Conservation (phyloP, 148 eudicot species). For the Rhododendron ferrugineum region DNA sequence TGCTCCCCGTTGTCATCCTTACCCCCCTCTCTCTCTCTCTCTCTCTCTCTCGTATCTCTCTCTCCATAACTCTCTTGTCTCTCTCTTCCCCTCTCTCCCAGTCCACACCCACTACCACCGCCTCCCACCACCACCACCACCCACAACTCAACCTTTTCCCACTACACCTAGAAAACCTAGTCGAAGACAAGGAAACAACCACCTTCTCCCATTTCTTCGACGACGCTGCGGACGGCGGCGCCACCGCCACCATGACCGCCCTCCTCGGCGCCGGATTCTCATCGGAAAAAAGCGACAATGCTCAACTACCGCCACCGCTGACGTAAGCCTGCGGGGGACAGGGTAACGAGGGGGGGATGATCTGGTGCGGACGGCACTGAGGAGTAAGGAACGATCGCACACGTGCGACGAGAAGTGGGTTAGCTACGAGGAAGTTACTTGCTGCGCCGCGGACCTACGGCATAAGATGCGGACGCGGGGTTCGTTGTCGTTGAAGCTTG, state of each 20-base stretch:
- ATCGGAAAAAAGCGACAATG: slow-evolving; percentile 5
- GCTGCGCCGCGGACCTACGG: slow-evolving; percentile 24
- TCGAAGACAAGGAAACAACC: slow-evolving; percentile 22
- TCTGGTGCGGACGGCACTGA: slow-evolving; percentile 54
- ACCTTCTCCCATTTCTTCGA: slow-evolving; percentile 33
- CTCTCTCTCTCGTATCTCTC: no score
- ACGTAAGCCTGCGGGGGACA: slow-evolving; percentile 23
- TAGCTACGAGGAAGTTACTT: slow-evolving; percentile 35
- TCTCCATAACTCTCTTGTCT: no score
- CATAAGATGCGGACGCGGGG: not conserved
- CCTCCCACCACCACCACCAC: not conserved
- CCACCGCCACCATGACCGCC: slow-evolving; percentile 34
- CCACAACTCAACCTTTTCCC: slow-evolving; percentile 31
- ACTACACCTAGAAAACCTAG: slow-evolving; percentile 28
- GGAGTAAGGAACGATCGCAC: slow-evolving; percentile 25
- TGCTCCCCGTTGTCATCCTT: no score
- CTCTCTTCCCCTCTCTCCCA: no score
- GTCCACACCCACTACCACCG: not conserved
- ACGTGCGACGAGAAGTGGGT: slow-evolving; percentile 52
- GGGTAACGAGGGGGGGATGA: slow-evolving; percentile 19
- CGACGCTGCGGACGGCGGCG: slow-evolving; percentile 34
- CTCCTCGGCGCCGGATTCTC: slow-evolving; percentile 26
- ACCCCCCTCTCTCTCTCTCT: no score
- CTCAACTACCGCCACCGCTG: slow-evolving; percentile 19
- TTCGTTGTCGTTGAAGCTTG: slow-evolving; percentile 46